Conservation (phyloP, 2,329 filamentous ascomycete genomes). For the Aspergillus fructus region DNA sequence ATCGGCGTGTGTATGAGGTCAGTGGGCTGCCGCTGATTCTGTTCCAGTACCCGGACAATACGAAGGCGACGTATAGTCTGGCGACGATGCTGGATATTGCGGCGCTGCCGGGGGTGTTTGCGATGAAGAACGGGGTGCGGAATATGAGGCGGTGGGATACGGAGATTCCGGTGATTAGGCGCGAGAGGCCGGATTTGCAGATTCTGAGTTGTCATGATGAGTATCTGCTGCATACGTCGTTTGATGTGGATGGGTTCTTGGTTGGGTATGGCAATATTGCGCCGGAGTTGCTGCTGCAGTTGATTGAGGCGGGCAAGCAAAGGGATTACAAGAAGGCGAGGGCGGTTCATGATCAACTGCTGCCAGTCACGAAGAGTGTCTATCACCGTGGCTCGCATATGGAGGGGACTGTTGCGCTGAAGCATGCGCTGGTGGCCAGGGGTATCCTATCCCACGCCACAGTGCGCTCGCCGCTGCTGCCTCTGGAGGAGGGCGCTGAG, state of each 20-base stretch:
- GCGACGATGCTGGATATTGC: constrained; percentile 55
- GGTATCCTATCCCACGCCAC: no score
- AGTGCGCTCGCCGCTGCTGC: no score
- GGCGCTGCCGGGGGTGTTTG: constrained; percentile 53
- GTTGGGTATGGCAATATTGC: constrained; percentile 57
- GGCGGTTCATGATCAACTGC: no score
- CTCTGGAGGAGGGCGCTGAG: no score
- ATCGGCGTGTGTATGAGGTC: no score
- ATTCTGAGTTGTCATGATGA: constrained; percentile 55
- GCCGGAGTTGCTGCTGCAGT: constrained; percentile 50
- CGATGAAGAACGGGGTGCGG: constrained; percentile 58
- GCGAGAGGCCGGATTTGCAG: constrained; percentile 50
- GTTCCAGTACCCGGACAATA: constrained; percentile 56
- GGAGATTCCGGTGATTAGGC: constrained; percentile 54
- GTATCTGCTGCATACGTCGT: constrained; percentile 53
- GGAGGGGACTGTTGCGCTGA: no score
- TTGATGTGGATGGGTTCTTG: constrained; percentile 55
- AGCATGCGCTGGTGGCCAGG: no score
- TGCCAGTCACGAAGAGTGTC: no score
- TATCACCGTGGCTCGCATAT: no score
- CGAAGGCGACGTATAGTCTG: constrained; percentile 54
- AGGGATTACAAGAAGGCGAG: no score
- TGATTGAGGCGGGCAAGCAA: constrained; percentile 46
- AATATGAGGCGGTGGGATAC: constrained; percentile 60
- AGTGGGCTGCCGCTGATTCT: constrained; percentile 40